Percentiles rank a stretch among this genome's conserved stretches.
These are phyloP conservation scores for Scenedesmus sp. DNA, from an alignment of 163 green algal genomes.

Conservation along the genomic window DNA sequence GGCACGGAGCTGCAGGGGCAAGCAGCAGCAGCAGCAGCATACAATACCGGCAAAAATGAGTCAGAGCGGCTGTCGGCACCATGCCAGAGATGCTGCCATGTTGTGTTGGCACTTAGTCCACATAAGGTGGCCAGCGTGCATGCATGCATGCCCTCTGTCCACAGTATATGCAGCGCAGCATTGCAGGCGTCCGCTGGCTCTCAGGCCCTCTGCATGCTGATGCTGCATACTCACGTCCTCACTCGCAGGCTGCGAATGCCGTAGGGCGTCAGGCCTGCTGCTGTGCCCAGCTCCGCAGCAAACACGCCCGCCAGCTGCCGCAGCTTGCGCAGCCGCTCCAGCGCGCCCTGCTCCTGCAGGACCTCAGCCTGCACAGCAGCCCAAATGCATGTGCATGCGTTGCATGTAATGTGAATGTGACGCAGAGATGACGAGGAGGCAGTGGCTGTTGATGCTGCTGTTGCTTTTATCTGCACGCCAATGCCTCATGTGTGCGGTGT, in stretches of 20 bases:
- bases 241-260: constrained; percentile 18
- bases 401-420: too few relatives aligned
- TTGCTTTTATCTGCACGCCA: neutral
- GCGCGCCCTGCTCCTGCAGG: neutral
- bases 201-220: neutral
- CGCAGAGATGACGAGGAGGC: neutral
- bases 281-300: constrained; percentile 37
- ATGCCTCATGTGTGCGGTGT: neutral
- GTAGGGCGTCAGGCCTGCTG: constrained; percentile 15
- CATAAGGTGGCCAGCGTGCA: neutral
- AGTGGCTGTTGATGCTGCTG: neutral
- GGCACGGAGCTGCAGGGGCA: neutral
- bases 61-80: too few relatives aligned
- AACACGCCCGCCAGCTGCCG: constrained; percentile 22
- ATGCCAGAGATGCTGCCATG: too few relatives aligned
- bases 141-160: neutral
- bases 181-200: neutral
- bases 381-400: neutral
- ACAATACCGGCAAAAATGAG: neutral
- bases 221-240: neutral
- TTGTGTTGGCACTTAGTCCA: neutral
- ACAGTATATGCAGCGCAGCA: too few relatives aligned
- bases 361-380: constrained; percentile 36
- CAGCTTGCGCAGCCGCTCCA: constrained; percentile 14
- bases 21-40: neutral